Base-by-base conservation (phyloP, 129 eudicot species). In the Saussurea involucrata region DNA sequence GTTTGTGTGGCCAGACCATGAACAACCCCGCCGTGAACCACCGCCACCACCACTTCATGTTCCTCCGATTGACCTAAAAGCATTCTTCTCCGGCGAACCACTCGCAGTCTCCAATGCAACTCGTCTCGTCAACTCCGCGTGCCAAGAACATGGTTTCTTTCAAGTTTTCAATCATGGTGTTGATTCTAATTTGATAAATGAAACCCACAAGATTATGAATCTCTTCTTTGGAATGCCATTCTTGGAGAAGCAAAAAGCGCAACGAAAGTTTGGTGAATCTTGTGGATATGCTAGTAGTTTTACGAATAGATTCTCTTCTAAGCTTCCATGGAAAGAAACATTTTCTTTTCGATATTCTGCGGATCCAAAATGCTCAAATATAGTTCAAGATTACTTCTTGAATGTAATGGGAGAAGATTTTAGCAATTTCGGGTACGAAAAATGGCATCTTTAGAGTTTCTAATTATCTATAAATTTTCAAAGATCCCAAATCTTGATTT, bases 251-350 rank as follows among this genome's bases (percentile, higher is more conserved):
- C 83, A 84, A 77, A 89, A 74, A 66, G 96, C 89, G 53, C 74
- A 73, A 75, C 86, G 90, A 63, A 89, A 79, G 18, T 9, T 36
- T 27, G 98, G 98, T 15, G 96, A 95, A 24, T 76, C 80, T 73
- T 82, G 85, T 76, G 97, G 97, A 29, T 95, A 91, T 83, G 93
- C 97, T 27, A 91, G 97, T 80, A 91, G 96, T 81, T 95, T 95
- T 36, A 84, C 93, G 3, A 88, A 83, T 63, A 74, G 98, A 68
- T 94, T 91, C 71, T 72, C 96, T 10, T 78, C 90, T 29, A 95
- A 95, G 40, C 97, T 95, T 49, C 98, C 98, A 8, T 95, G 98
- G 97, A 95, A 95, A 67, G 98, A 95, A 77, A 95, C 98, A 20
- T 87, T 95, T 31, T 89, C 98, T 8, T 83, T 95, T 78, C 68